Evolutionary conservation across 1,284 basidiomycete species (phyloP).

Genomic region (Amylostereum areolatum): DNA sequence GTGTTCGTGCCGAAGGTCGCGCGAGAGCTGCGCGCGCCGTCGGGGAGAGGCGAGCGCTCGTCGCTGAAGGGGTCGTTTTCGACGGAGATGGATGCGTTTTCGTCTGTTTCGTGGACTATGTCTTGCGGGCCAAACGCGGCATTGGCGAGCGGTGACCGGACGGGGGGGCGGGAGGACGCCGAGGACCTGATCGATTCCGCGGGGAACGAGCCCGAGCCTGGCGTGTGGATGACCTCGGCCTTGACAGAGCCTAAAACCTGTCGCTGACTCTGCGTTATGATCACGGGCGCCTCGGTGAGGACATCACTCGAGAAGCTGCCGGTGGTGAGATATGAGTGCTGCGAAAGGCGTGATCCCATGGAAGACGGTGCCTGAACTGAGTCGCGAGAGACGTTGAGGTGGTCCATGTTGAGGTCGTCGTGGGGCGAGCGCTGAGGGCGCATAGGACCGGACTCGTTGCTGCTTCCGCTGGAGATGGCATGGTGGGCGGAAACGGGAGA

Average conservation of each 20-base stretch:
- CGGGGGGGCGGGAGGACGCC: conserved; percentile 40
- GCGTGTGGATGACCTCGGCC: conserved; percentile 69
- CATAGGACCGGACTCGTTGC: conserved; percentile 25
- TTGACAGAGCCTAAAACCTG: conserved; percentile 72
- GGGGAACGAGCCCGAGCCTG: conserved; percentile 30
- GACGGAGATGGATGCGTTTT: conserved; percentile 30
- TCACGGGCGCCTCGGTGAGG: conserved; percentile 73
- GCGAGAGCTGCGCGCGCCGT: conserved; percentile 13
- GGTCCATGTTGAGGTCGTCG: conserved; percentile 54
- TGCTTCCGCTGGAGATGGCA: conserved; percentile 5
- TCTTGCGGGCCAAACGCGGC: conserved; percentile 71
- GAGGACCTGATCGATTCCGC: conserved; percentile 27
- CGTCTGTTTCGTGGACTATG: conserved; percentile 46
- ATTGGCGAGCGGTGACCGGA: conserved; percentile 62
- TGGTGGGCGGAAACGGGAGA: conserved; percentile 21
- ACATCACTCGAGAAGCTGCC: conserved; percentile 74
- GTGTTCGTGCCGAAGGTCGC: conserved; percentile 34
- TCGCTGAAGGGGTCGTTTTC: conserved; percentile 61
- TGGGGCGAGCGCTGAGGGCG: conserved; percentile 62
- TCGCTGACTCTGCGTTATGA: conserved; percentile 62
- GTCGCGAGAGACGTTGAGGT: conserved; percentile 55
- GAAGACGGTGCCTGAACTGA: conserved; percentile 31
- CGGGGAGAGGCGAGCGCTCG: conserved; percentile 36
- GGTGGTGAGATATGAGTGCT: conserved; percentile 65
- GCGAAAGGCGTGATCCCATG: conserved; percentile 48